A percentile compares a stretch with the other conserved stretches of the same genome.
Evolutionary conservation across 139 green algal species (phyloP).

Genomic region (Marvania coccoides): DNA sequence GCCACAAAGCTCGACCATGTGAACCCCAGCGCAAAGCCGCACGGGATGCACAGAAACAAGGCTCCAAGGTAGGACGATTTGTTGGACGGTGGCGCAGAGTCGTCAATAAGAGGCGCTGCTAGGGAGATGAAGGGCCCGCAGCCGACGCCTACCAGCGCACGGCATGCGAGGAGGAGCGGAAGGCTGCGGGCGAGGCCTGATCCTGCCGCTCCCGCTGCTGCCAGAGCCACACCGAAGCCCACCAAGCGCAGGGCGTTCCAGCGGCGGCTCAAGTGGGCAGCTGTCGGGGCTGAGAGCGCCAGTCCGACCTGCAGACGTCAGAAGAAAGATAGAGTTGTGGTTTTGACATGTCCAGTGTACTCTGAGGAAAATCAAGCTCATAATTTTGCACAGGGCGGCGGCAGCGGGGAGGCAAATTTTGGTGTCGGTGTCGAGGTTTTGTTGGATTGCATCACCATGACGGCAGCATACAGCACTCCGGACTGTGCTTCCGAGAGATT

Average conservation of each 20-base stretch:
- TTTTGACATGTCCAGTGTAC: too few species aligned
- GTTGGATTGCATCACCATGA: background rate
- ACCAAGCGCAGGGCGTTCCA: constrained; percentile 70
- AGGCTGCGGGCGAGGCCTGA: constrained; percentile 65
- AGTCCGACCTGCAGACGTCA: too few species aligned
- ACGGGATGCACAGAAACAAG: constrained; percentile 92
- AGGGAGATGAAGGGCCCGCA: constrained; percentile 91
- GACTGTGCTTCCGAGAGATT: background rate
- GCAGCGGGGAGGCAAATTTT: background rate
- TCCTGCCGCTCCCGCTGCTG: constrained; percentile 52
- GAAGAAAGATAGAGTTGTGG: too few species aligned
- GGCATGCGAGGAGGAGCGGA: constrained; percentile 46
- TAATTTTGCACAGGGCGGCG: too few species aligned
- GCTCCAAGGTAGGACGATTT: constrained; percentile 78
- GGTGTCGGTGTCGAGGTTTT: background rate
- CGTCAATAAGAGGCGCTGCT: constrained; percentile 93
- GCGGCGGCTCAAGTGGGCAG: too few species aligned
- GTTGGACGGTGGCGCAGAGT: constrained; percentile 59
- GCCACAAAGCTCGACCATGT: constrained; percentile 42
- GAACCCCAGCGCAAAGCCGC: constrained; percentile 74
- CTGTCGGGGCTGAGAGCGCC: too few species aligned
- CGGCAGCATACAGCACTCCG: background rate
- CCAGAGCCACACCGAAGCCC: constrained; percentile 75
- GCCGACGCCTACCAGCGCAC: constrained; percentile 79
- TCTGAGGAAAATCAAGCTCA: too few species aligned